Base-by-base conservation (phyloP, 2,329 filamentous ascomycete genomes). In the Botrytis squamosa region DNA sequence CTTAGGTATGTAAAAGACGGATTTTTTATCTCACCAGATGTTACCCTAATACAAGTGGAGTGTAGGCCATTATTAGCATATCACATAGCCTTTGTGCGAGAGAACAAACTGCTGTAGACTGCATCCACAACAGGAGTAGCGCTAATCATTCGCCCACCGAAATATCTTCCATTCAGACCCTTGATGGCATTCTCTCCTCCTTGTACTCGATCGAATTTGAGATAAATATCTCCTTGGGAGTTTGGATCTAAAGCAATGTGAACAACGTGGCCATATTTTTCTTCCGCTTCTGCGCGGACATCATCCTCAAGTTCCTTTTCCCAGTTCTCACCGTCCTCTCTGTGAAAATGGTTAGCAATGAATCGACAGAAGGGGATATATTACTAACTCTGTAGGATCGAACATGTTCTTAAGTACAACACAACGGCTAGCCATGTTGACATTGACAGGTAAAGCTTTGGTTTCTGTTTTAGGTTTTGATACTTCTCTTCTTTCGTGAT, bases 151-250 rank as follows among this genome's bases (percentile, higher is more conserved):
- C 91, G 90, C 80, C 93, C 93, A 81, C 94, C 96, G 84, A 99
- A 99, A 84, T 93, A 97, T 82, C 96, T 92, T 81, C 96, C 96
- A 84, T 99, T 98, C 76, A 99, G 90, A 81, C 96, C 96, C 83
- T 97, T 97, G 85, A 98, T 97, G 80, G 96, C 96, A 82, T 98
- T 98, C 84, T 98, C 94, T 82, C 95, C 95, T 79, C 95, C 95
- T 83, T 95, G 90, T 76, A 98, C 93, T 81, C 94, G 92, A 84
- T 97, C 94, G 85, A 99, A 99, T 84, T 99, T 99, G 83, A 99
- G 91, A 84, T 97, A 99, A 80, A 99, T 95, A 82, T 99, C 96
- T 84, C 96, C 96, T 83, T 93, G 90, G 66, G 94, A 96, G 85
- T 97, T 97, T 78, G 93, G 90, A 86, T 98, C 95, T 84, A 97